These are phyloP conservation scores for Hyphopichia pseudoburtonii DNA, from an alignment of 1,139 yeast genomes.

Conservation along the genomic window DNA sequence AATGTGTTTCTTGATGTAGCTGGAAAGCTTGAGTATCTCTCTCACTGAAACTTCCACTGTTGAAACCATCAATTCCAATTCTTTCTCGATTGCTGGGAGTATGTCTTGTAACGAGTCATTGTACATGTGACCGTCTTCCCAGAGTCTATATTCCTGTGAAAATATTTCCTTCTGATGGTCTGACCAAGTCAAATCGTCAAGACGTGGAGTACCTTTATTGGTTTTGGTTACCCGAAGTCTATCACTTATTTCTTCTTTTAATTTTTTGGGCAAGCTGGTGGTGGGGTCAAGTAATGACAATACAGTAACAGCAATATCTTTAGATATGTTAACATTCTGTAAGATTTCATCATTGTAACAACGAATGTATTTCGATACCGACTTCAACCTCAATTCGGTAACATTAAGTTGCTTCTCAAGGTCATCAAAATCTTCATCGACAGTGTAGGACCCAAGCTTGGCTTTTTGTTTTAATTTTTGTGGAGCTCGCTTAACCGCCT, in stretches of 20 bases:
- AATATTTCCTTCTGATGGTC: conserved; percentile 6
- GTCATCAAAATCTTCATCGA: conserved; percentile 41
- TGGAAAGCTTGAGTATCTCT: conserved; percentile 20
- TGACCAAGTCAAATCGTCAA: not conserved
- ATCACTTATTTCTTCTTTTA: conserved; percentile 8
- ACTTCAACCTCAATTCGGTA: conserved; percentile 16
- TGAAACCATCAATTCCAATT: conserved; percentile 13
- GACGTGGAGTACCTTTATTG: not conserved
- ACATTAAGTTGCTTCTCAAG: conserved; percentile 19
- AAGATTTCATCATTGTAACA: not conserved
- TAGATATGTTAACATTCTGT: conserved; percentile 7
- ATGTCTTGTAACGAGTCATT: conserved; percentile 14
- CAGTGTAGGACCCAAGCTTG: conserved; percentile 27
- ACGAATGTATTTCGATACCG: conserved; percentile 20
- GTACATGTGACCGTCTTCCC: conserved; percentile 20
- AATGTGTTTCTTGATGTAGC: conserved; percentile 26
- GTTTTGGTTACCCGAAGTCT: conserved; percentile 1
- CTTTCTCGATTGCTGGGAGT: conserved; percentile 14
- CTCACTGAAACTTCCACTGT: conserved; percentile 18
- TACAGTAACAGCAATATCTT: conserved; percentile 13
- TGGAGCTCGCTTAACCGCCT: conserved; percentile 26
- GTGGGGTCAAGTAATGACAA: conserved; percentile 28
- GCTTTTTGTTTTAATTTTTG: conserved; percentile 32
- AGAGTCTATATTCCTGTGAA: conserved; percentile 12
- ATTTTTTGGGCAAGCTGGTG: conserved; percentile 15